Conservation (phyloP, 805 yeast genomes). For the Pichia kluyveri region DNA sequence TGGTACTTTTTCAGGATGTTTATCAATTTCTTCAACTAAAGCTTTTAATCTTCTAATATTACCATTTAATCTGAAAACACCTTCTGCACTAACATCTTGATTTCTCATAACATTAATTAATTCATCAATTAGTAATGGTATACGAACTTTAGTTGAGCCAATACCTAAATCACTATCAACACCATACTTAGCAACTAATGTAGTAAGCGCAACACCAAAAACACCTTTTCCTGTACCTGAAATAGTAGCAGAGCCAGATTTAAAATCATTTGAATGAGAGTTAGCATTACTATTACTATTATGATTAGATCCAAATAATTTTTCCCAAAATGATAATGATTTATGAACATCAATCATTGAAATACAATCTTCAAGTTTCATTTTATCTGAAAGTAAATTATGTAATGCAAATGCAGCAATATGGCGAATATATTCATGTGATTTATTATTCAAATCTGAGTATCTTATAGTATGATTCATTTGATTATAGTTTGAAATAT, state of each 20-base stretch:
- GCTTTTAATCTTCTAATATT: slow-evolving; percentile 76
- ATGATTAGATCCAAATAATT: slow-evolving; percentile 25
- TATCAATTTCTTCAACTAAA: slow-evolving; percentile 64
- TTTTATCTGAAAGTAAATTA: slow-evolving; percentile 21
- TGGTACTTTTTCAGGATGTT: slow-evolving; percentile 57
- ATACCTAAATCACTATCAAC: slow-evolving; percentile 78
- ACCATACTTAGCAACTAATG: slow-evolving; percentile 60
- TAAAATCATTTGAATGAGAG: slow-evolving; percentile 8
- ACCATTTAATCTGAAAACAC: slow-evolving; percentile 93
- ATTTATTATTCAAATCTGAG: slow-evolving; percentile 52
- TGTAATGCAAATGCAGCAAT: slow-evolving; percentile 46
- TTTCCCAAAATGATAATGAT: slow-evolving; percentile 43
- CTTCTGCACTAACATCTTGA: slow-evolving; percentile 92
- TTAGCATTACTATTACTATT: slow-evolving; percentile 1
- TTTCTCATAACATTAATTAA: slow-evolving; percentile 73
- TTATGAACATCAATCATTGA: slow-evolving; percentile 35
- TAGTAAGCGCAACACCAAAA: slow-evolving; percentile 71
- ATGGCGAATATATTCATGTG: slow-evolving; percentile 51
- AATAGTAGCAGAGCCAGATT: slow-evolving; percentile 13
- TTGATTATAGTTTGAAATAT: not conserved
- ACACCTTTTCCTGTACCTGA: slow-evolving; percentile 33
- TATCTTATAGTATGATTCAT: slow-evolving; percentile 28
- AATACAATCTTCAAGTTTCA: slow-evolving; percentile 32
- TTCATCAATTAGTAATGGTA: slow-evolving; percentile 86
- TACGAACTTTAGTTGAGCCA: slow-evolving; percentile 68